phyloP scores from a whole-genome alignment of 495 filamentous ascomycete species.

The Podospora didyma region DNA sequence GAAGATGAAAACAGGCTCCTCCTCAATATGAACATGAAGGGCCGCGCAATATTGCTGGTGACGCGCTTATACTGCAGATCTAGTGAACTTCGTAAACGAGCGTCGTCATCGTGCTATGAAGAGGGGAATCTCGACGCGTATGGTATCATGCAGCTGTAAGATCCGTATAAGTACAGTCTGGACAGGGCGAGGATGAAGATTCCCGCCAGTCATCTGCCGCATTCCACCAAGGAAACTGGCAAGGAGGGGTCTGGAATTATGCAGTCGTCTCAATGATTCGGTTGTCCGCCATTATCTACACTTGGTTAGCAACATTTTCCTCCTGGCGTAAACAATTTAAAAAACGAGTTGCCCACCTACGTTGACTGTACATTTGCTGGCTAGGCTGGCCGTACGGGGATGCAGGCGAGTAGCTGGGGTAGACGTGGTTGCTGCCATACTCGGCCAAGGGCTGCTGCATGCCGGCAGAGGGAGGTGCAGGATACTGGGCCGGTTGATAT shows the following conservation, averaged over 20 bases:
- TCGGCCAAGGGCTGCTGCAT: slow-evolving; percentile 59
- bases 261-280: neutral
- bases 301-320: slow-evolving; percentile 2
- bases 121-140: no score
- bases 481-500: slow-evolving; percentile 69
- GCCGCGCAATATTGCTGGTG: no score
- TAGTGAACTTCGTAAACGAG: no score
- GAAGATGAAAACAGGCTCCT: no score
- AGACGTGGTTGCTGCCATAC: slow-evolving; percentile 51
- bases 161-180: no score
- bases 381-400: slow-evolving; percentile 69
- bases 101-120: no score
- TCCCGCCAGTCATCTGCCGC: no score
- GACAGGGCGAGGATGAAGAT: no score
- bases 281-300: slow-evolving; percentile 26
- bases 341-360: slow-evolving; percentile 38
- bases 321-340: neutral
- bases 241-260: neutral
- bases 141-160: no score
- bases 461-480: slow-evolving; percentile 58
- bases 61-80: no score
- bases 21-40: no score
- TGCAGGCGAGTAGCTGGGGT: slow-evolving; percentile 60
- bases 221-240: neutral
- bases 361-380: slow-evolving; percentile 72